Base-by-base conservation (phyloP, 371 early-diverging fungal genomes). In the Phascolomyces articulosus region DNA sequence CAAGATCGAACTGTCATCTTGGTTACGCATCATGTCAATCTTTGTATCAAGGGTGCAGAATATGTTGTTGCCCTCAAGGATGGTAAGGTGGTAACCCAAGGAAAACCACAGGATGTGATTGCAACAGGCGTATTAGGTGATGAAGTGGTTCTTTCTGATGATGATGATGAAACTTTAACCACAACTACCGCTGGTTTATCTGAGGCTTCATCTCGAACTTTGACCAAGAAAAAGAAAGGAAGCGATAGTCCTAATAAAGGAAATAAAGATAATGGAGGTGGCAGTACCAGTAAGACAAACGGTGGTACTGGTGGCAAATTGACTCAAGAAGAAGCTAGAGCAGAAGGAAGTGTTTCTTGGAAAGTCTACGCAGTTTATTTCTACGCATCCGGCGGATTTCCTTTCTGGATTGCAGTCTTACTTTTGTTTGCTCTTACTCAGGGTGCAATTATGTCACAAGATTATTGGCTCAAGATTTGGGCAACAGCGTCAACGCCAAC, bases 21-120 rank as follows among this genome's bases (percentile, higher is more conserved):
- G 28, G 96, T 94, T 1, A 95, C 96, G 0, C 94, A 97, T 68
- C 90, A 94, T 48, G 90, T 94, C 7, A 77, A 85, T 8, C 82
- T 92, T 55, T 90, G 93, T 55, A 71, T 96, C 34, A 83, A 85
- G 15, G 83, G 85, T 58, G 89, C 90, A 26, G 83, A 82, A 31
- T 86, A 87, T 64, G 80, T 94, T n/a, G 91, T 91, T 23, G 86
- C 89, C 23, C 63, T 96, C 70, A 70, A 83, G 13, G 83, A 87
- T 21, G 95, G 95, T n/a, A 60, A 68, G 6, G 85, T 94, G 44
- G 77, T 72, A 11, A 79, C 74, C 8, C 84, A 80, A 41, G 93
- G 93, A 29, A 66, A 71, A 2, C 86, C 84, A 0, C 41, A 67
- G 11, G 77, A 78, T 24, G 75, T 89, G 15, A 58, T 84, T 27